Evolutionary conservation across 2,329 filamentous ascomycete species (phyloP).

Genomic region (Aspergillus japonicus): DNA sequence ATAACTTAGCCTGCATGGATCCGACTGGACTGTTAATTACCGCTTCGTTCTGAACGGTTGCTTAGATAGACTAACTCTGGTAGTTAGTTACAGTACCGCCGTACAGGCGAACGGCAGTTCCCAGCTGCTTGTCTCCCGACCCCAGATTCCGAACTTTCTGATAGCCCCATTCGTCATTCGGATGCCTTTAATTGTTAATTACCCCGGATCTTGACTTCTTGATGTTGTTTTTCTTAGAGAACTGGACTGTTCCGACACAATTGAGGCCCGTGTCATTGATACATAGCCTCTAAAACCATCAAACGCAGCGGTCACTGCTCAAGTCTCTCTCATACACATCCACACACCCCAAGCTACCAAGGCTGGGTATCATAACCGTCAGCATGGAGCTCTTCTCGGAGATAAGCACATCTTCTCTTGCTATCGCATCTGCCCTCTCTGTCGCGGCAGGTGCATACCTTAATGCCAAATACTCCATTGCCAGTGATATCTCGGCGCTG

Average conservation of each 20-base stretch:
- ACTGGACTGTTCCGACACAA: neutral
- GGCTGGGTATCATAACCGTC: neutral
- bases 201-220: neutral
- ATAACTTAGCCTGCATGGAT: neutral
- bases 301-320: neutral
- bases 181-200: conserved; percentile 11
- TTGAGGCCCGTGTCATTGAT: neutral
- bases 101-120: conserved; percentile 15
- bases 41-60: neutral
- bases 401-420: conserved; percentile 28
- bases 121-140: conserved; percentile 24
- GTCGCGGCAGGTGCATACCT: conserved; percentile 42
- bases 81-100: too few relatives aligned
- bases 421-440: conserved; percentile 36
- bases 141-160: conserved; percentile 16
- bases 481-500: conserved; percentile 40
- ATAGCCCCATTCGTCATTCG: neutral
- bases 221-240: neutral
- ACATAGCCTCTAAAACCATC: neutral
- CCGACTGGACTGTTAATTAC: neutral
- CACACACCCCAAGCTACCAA: neutral
- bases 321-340: neutral
- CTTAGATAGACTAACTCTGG: neutral
- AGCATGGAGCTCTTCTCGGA: conserved; percentile 33
- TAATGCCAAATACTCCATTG: conserved; percentile 45